phyloP scores from a whole-genome alignment of 257 asterid genomes.

The Solanum rostratum region DNA sequence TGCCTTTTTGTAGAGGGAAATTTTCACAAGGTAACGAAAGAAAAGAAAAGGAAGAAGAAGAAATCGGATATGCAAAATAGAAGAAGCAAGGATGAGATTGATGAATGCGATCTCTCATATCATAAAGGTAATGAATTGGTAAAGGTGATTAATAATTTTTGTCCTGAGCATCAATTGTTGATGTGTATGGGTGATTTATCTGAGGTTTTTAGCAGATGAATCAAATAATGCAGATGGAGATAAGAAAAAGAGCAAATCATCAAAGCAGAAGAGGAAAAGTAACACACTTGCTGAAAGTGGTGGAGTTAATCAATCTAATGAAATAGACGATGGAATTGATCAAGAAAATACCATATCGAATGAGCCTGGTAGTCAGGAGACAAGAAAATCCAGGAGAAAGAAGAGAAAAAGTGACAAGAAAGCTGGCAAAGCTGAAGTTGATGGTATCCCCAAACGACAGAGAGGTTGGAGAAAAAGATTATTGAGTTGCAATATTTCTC shows the following conservation, averaged over 20 bases:
- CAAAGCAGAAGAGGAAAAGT: slow-evolving; percentile 24
- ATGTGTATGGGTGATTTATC: not conserved
- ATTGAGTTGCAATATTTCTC: not conserved
- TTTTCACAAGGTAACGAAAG: not conserved
- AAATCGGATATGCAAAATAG: slow-evolving; percentile 3
- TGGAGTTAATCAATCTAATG: not conserved
- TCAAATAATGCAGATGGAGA: slow-evolving; percentile 8
- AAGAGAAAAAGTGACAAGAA: slow-evolving; percentile 22
- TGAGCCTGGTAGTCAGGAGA: slow-evolving; percentile 10
- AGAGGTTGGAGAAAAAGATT: slow-evolving; percentile 15
- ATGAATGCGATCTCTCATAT: slow-evolving; percentile 2
- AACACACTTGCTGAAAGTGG: not conserved
- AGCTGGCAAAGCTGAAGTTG: slow-evolving; percentile 1
- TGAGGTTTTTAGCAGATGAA: slow-evolving; percentile 20
- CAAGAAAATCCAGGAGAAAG: slow-evolving; percentile 27
- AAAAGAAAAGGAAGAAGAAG: slow-evolving; percentile 14
- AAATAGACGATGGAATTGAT: slow-evolving; percentile 13
- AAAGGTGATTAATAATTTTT: not conserved
- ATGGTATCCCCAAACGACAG: slow-evolving; percentile 9
- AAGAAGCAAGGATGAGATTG: slow-evolving; percentile 7
- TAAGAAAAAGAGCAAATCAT: slow-evolving; percentile 17
- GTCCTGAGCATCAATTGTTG: not conserved
- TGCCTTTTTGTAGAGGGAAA: not conserved
- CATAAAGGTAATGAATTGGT: slow-evolving; percentile 13
- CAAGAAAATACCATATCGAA: slow-evolving; percentile 4